Evolutionary conservation across 805 yeast species (phyloP).

Genomic region (Ogataea methylovora): DNA sequence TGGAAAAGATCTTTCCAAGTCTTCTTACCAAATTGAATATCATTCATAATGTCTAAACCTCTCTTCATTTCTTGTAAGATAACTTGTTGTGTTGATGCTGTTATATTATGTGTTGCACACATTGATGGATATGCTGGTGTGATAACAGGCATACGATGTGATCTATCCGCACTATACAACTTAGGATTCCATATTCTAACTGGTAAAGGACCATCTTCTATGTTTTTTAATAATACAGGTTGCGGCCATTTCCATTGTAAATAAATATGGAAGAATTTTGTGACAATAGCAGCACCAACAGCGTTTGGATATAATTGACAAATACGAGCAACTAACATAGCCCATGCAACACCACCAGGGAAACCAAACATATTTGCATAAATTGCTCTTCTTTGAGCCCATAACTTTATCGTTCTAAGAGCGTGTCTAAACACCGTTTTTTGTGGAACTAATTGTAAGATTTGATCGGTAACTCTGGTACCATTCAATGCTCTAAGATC

Average conservation of each 20-base stretch:
- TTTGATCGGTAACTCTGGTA: constrained; percentile 95
- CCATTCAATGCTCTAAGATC: constrained; percentile 90
- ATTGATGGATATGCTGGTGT: constrained; percentile 98
- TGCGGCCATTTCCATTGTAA: constrained; percentile 98
- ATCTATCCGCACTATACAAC: constrained; percentile 79
- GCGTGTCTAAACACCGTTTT: constrained; percentile 91
- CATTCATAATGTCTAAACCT: constrained; percentile 65
- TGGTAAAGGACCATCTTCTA: constrained; percentile 95
- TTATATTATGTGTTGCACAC: constrained; percentile 98
- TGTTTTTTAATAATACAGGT: constrained; percentile 85
- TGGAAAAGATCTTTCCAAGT: constrained; percentile 70
- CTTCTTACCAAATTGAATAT: constrained; percentile 54
- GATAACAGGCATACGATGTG: constrained; percentile 94
- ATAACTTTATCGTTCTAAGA: constrained; percentile 82
- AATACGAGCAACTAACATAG: constrained; percentile 96
- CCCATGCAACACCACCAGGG: constrained; percentile 99
- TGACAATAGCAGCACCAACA: constrained; percentile 84
- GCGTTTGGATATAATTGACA: constrained; percentile 97
- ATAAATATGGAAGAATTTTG: constrained; percentile 80
- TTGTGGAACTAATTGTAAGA: constrained; percentile 81
- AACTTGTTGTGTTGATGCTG: constrained; percentile 78
- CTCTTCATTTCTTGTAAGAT: constrained; percentile 74
- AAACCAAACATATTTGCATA: constrained; percentile 95
- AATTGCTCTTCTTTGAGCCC: constrained; percentile 95
- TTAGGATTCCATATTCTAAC: constrained; percentile 97